Percentiles rank a stretch among this genome's conserved stretches.
Conservation (phyloP, 495 filamentous ascomycete species). For the Mytilinidion resinicola region DNA sequence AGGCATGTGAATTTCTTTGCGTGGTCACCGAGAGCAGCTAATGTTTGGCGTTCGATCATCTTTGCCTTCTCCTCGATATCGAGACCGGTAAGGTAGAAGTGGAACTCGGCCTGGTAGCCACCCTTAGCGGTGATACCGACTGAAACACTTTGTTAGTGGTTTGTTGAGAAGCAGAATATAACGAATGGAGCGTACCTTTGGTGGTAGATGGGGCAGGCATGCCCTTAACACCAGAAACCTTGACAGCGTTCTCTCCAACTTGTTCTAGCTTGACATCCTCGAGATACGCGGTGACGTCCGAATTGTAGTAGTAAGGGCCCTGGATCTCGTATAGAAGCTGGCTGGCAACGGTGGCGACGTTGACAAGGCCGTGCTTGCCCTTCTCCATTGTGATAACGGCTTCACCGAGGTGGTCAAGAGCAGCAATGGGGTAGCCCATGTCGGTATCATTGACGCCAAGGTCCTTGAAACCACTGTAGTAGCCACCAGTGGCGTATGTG, state of each 20-base stretch:
- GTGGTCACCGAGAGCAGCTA: conserved; percentile 11
- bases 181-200: background rate
- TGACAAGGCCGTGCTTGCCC: conserved; percentile 13
- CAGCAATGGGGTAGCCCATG: conserved; percentile 17
- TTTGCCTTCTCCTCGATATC: conserved; percentile 22
- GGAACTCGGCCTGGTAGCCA: conserved; percentile 21
- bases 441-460: conserved; percentile 12
- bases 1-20: conserved; percentile 10
- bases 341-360: conserved; percentile 1
- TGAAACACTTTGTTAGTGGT: no score
- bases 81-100: conserved; percentile 14
- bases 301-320: conserved; percentile 15
- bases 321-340: conserved; percentile 21
- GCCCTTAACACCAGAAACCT: conserved; percentile 11
- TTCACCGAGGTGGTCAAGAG: conserved; percentile 5
- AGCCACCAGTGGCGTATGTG: conserved; percentile 15
- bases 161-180: no score
- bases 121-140: conserved; percentile 20
- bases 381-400: conserved; percentile 18
- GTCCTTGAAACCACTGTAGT: conserved; percentile 19
- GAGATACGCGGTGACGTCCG: conserved; percentile 18
- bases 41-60: conserved; percentile 15
- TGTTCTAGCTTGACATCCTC: conserved; percentile 15
- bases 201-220: conserved; percentile 16
- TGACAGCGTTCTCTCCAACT: conserved; percentile 10